phyloP scores from a whole-genome alignment of 2,329 filamentous ascomycete species.

The Stagonosporopsis tanaceti region DNA sequence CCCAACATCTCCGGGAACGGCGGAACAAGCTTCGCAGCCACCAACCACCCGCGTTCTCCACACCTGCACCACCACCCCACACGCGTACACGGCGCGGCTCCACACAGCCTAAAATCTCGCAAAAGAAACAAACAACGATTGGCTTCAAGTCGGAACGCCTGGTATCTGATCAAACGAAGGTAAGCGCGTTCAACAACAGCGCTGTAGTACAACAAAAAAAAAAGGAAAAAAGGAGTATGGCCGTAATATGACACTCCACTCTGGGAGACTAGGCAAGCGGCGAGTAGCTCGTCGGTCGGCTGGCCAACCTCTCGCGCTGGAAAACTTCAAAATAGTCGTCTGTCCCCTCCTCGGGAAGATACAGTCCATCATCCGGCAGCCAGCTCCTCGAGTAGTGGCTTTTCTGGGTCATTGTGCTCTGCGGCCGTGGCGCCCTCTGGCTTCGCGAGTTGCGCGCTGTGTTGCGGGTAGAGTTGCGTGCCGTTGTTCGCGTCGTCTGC shows the following conservation, averaged over 20 bases:
- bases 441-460: conserved; percentile 9
- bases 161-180: conserved; percentile 11
- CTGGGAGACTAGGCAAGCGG: conserved; percentile 21
- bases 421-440: conserved; percentile 9
- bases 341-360: conserved; percentile 32
- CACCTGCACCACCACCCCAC: conserved; percentile 3
- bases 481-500: conserved; percentile 11
- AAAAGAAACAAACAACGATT: conserved; percentile 17
- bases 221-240: neutral
- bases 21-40: conserved; percentile 8
- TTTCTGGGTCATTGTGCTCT: conserved; percentile 25
- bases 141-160: conserved; percentile 26
- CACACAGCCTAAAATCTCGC: neutral
- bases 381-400: conserved; percentile 32
- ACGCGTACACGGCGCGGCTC: neutral
- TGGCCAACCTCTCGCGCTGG: conserved; percentile 20
- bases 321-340: conserved; percentile 29
- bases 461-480: conserved; percentile 6
- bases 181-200: conserved; percentile 17
- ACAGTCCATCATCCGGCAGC: conserved; percentile 36
- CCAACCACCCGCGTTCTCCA: conserved; percentile 6
- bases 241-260: neutral
- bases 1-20: neutral
- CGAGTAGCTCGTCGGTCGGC: conserved; percentile 34
- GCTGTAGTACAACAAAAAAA: conserved; percentile 1